These are phyloP conservation scores for Arthrobotrys conoides DNA, from an alignment of 2,329 filamentous ascomycete species.

Conservation along the genomic window DNA sequence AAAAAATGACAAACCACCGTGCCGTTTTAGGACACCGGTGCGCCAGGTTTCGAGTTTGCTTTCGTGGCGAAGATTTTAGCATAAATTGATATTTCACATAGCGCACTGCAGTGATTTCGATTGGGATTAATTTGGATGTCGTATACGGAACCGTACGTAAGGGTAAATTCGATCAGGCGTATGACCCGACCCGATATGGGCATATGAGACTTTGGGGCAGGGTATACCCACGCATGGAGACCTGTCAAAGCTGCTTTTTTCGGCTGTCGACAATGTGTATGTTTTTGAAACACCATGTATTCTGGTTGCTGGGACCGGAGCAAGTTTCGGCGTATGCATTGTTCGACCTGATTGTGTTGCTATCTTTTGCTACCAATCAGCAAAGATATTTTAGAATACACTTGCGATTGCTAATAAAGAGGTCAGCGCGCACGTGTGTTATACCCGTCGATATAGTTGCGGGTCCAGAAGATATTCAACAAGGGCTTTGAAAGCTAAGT, in stretches of 20 bases:
- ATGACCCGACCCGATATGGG: slow-evolving; percentile 17
- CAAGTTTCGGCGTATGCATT: slow-evolving; percentile 24
- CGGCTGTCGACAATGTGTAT: slow-evolving; percentile 23
- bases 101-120: neutral
- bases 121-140: neutral
- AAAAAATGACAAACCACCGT: neutral
- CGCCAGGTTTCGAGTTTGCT: neutral
- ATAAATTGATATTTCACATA: slow-evolving; percentile 34
- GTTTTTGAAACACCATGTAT: slow-evolving; percentile 41
- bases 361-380: slow-evolving; percentile 26
- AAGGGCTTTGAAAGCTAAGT: slow-evolving; percentile 9
- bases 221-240: slow-evolving; percentile 7
- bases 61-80: slow-evolving; percentile 34
- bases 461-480: slow-evolving; percentile 1
- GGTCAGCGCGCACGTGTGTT: no score
- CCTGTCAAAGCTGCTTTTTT: slow-evolving; percentile 8
- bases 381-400: neutral
- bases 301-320: slow-evolving; percentile 36
- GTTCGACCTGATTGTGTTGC: slow-evolving; percentile 44
- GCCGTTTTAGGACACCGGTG: slow-evolving; percentile 21
- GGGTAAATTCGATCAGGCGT: slow-evolving; percentile 39
- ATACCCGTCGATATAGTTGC: neutral
- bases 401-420: no score
- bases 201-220: neutral
- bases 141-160: slow-evolving; percentile 25